Evolutionary conservation across 2,329 filamentous ascomycete genomes (phyloP).

Genomic region (Colletotrichum destructivum): DNA sequence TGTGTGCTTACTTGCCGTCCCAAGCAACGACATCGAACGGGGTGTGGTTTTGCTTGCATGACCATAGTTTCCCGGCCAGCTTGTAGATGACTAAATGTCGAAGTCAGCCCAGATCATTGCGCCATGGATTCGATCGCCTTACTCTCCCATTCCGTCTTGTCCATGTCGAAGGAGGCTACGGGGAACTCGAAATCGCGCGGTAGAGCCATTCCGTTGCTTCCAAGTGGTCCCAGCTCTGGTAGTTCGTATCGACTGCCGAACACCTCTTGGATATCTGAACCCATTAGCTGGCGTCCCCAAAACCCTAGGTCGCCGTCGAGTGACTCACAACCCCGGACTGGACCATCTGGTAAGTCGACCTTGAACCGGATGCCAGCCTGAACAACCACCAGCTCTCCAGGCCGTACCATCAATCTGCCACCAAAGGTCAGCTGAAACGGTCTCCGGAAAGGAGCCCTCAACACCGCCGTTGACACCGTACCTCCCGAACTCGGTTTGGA

Average conservation of each 20-base stretch:
- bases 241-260: conserved; percentile 75
- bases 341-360: conserved; percentile 68
- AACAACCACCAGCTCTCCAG: conserved; percentile 76
- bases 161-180: conserved; percentile 64
- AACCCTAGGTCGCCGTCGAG: not conserved
- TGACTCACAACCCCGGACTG: conserved; percentile 66
- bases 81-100: conserved; percentile 66
- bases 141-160: conserved; percentile 45
- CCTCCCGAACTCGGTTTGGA: conserved; percentile 77
- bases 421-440: conserved; percentile 19
- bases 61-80: conserved; percentile 71
- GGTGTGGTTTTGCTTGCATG: conserved; percentile 71
- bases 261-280: conserved; percentile 70
- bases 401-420: conserved; percentile 64
- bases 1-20: conserved; percentile 72
- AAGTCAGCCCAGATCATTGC: conserved; percentile 17
- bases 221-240: conserved; percentile 76
- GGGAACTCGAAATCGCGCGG: conserved; percentile 76
- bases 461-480: conserved; percentile 44
- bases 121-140: conserved; percentile 2
- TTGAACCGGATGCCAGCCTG: conserved; percentile 75
- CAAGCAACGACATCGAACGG: conserved; percentile 78
- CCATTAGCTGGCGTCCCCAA: conserved; percentile 24
- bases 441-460: conserved; percentile 36
- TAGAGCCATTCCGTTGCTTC: conserved; percentile 75